phyloP scores from a whole-genome alignment of 2,329 filamentous ascomycete genomes.

The Cladosporium cucumerinum region DNA sequence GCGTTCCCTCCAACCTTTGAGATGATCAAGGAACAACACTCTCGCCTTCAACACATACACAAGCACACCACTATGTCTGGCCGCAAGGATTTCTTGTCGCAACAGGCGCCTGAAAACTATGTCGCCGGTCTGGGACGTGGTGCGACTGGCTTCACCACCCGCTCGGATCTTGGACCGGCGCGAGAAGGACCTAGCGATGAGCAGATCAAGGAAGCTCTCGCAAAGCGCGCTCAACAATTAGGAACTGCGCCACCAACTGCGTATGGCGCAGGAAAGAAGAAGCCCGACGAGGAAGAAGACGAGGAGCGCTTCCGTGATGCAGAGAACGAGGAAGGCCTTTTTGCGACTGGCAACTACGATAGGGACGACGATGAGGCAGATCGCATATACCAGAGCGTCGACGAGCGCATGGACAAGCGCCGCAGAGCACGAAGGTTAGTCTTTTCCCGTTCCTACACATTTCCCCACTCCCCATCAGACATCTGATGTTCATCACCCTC shows the following conservation, averaged over 20 bases:
- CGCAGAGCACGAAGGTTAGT: conserved; percentile 84
- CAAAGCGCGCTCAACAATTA: conserved; percentile 84
- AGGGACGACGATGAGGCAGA: conserved; percentile 98
- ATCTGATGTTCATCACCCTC: conserved; percentile 33
- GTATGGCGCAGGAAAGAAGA: conserved; percentile 66
- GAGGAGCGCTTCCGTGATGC: conserved; percentile 89
- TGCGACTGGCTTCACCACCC: conserved; percentile 95
- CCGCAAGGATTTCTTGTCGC: conserved; percentile 81
- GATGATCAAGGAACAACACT: not conserved
- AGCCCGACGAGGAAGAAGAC: conserved; percentile 70
- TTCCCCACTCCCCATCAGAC: conserved; percentile 24
- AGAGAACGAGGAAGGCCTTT: conserved; percentile 93
- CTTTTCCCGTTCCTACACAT: conserved; percentile 19
- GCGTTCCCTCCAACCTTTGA: not conserved
- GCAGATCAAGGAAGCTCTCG: conserved; percentile 95
- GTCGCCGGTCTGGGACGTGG: conserved; percentile 96
- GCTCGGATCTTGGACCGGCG: conserved; percentile 92
- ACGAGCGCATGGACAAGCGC: conserved; percentile 93
- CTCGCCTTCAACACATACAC: not conserved
- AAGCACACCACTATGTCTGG: conserved; percentile 51
- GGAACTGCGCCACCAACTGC: conserved; percentile 68
- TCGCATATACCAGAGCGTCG: conserved; percentile 89
- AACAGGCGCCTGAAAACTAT: conserved; percentile 62
- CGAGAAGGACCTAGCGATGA: conserved; percentile 94
- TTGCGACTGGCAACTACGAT: conserved; percentile 93